Evolutionary conservation across 2,329 filamentous ascomycete species (phyloP), one percentile per base, ranked within the genome.

Genomic region (Metarhizium rileyi): DNA sequence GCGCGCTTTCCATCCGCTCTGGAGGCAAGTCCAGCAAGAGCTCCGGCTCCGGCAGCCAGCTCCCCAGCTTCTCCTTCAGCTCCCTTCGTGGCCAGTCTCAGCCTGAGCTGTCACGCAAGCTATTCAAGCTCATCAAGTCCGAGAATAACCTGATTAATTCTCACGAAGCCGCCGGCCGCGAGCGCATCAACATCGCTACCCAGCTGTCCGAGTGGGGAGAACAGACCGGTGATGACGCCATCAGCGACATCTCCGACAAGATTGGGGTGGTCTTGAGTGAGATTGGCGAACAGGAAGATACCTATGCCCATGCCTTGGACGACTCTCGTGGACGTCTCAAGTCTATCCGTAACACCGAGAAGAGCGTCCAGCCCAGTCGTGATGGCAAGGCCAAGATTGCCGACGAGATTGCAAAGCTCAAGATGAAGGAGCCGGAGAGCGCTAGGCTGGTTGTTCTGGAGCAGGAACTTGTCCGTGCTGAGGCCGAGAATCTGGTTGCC

Each of bases 141-240:
- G 86, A 94, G 69, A 97, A 96, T 74, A 83, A 86, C 63, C 83
- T 90, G 33, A 90, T 97, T 60, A 76, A 78, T 46, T 86, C 87
- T 45, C 86, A 96, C 70, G 89, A 95, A 71, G 73, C 81, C 6
- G 93, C 91, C 6, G 88, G 84, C 45, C 86, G 85, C 52, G 91
- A 96, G 72, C 87, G 90, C 50, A 71, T 88, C 53, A 81, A 82
- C 46, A 90, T 97, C 61, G 93, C 90, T 16, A 82, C 83, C 10
- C 91, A 97, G 72, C 80, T 98, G 42, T 95, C 89, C 7, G 90
- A 97, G 58, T 98, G 93, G 93, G 93, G 93, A 51, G 90, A 97
- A 70, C 80, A 87, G 52, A 96, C 90, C 2, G 80, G 81, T 48
- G 93, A 98, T 62, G 89, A 95, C 53, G 81, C 83, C 47, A 76